Conservation (phyloP, 305 asterid species). For the Fraxinus greggii region DNA sequence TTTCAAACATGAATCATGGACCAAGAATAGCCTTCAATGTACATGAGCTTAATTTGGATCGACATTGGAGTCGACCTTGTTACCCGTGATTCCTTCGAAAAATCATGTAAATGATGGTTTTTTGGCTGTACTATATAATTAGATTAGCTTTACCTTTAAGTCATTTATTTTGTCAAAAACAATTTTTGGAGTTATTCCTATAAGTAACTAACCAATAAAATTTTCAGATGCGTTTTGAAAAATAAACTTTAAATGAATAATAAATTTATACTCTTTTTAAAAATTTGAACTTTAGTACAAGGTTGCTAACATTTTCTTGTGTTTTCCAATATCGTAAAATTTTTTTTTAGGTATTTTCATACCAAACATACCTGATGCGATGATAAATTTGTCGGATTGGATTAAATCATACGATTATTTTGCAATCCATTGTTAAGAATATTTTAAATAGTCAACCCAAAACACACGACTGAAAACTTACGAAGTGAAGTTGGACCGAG, state of each 20-base stretch:
- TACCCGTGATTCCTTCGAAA: not conserved
- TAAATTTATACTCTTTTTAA: not conserved
- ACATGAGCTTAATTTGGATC: not conserved
- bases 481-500: not conserved
- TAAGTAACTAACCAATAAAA: not conserved
- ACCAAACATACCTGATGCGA: not conserved
- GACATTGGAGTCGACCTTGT: not conserved
- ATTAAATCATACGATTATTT: not conserved
- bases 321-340: not conserved
- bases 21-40: not conserved
- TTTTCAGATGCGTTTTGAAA: not conserved
- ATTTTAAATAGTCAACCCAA: not conserved
- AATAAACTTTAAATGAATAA: not conserved
- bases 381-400: not conserved
- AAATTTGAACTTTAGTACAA: not conserved
- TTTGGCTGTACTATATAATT: not conserved
- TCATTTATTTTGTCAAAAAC: not conserved
- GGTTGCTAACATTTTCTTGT: not conserved
- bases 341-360: too few species aligned
- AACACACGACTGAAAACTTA: not conserved
- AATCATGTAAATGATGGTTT: not conserved
- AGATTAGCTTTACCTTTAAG: not conserved
- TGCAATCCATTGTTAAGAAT: not conserved
- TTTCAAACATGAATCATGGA: not conserved
- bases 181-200: not conserved